A percentile compares a stretch with the other conserved stretches of the same genome.
Evolutionary conservation across 2,329 filamentous ascomycete genomes (phyloP).

Genomic region (Lachnellula occidentalis): DNA sequence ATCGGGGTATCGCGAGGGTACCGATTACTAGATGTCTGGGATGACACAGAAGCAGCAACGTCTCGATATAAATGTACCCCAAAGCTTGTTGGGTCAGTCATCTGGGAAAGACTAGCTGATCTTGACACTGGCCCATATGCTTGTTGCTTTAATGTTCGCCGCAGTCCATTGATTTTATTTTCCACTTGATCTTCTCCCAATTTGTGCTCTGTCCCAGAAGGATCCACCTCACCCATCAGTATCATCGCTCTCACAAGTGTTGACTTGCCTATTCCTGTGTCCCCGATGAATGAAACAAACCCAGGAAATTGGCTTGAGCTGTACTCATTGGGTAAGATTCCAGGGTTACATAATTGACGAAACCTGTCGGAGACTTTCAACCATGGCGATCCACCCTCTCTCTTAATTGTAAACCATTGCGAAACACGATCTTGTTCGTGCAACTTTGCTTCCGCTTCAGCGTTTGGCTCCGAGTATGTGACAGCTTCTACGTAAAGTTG

Average conservation of each 20-base stretch:
- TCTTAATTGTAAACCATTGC: conserved; percentile 9
- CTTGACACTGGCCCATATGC: conserved; percentile 12
- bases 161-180: conserved; percentile 1
- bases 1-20: conserved; percentile 10
- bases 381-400: not conserved
- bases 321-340: conserved; percentile 5
- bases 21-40: not conserved
- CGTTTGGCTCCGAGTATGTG: conserved; percentile 4
- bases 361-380: conserved; percentile 7
- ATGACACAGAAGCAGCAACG: not conserved
- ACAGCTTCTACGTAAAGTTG: conserved; percentile 6
- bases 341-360: conserved; percentile 6
- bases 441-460: not conserved
- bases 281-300: conserved; percentile 23
- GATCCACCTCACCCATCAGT: conserved; percentile 12
- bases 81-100: conserved; percentile 18
- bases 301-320: conserved; percentile 16
- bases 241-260: conserved; percentile 21
- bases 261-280: conserved; percentile 21
- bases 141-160: conserved; percentile 2
- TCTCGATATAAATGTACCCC: conserved; percentile 23
- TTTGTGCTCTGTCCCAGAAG: conserved; percentile 3
- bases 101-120: conserved; percentile 8
- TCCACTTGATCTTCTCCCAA: not conserved
- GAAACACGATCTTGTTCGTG: conserved; percentile 5